phyloP scores from a whole-genome alignment of 768 basidiomycete species.

The Hydnum rufescens region DNA sequence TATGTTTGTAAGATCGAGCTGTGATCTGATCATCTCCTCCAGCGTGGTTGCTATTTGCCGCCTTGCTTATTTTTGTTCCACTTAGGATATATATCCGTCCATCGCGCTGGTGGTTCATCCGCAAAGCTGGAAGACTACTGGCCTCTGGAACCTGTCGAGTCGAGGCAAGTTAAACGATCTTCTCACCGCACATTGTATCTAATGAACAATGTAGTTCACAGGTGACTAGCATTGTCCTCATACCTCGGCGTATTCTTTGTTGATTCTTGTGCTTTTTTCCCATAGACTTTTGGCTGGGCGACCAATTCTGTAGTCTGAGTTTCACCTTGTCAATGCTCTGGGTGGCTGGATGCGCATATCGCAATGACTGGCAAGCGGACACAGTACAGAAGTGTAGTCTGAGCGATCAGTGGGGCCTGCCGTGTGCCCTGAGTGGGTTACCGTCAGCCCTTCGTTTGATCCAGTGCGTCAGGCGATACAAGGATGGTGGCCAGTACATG shows the following conservation, averaged over 20 bases:
- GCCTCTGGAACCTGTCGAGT: slow-evolving; percentile 51
- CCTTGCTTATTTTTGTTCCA: slow-evolving; percentile 51
- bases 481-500: slow-evolving; percentile 47
- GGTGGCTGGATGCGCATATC: slow-evolving; percentile 57
- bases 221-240: too few relatives aligned
- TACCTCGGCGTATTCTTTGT: neutral
- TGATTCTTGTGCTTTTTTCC: neutral
- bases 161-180: slow-evolving; percentile 53
- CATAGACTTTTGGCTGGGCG: slow-evolving; percentile 82
- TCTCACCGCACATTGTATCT: too few relatives aligned
- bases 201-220: too few relatives aligned
- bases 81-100: slow-evolving; percentile 40
- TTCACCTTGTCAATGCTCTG: slow-evolving; percentile 58
- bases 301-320: slow-evolving; percentile 62
- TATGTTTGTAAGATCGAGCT: too few relatives aligned
- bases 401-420: slow-evolving; percentile 35
- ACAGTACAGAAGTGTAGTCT: slow-evolving; percentile 30
- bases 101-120: slow-evolving; percentile 69
- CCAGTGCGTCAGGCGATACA: slow-evolving; percentile 76
- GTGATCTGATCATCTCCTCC: too few relatives aligned
- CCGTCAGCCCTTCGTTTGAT: slow-evolving; percentile 62
- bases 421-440: slow-evolving; percentile 37
- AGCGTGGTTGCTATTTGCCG: slow-evolving; percentile 46
- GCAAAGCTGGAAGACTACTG: slow-evolving; percentile 39
- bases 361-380: slow-evolving; percentile 26